Conservation (phyloP, 768 basidiomycete genomes). For the Amanita jacksonii region DNA sequence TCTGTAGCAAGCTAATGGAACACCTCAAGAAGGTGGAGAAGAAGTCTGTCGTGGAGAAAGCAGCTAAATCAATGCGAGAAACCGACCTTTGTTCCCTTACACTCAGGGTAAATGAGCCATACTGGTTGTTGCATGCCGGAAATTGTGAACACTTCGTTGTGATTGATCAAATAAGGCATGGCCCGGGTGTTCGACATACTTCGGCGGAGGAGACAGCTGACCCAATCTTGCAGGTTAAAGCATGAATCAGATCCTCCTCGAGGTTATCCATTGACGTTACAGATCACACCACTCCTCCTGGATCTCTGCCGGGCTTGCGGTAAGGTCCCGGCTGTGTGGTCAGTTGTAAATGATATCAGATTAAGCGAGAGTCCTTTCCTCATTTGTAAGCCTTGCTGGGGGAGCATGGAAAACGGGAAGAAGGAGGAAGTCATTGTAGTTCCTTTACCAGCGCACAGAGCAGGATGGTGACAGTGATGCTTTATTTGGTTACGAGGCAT, state of each 20-base stretch:
- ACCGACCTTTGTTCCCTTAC: slow-evolving; percentile 44
- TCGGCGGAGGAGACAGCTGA: slow-evolving; percentile 3
- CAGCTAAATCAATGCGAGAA: slow-evolving; percentile 33
- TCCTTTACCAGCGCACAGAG: slow-evolving; percentile 35
- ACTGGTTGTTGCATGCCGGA: slow-evolving; percentile 74
- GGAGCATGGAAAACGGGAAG: slow-evolving; percentile 47
- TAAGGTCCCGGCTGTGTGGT: slow-evolving; percentile 60
- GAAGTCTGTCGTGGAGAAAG: slow-evolving; percentile 23
- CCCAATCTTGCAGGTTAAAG: slow-evolving; percentile 33
- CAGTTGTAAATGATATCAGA: slow-evolving; percentile 61
- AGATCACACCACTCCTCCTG: slow-evolving; percentile 50
- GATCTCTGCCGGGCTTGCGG: slow-evolving; percentile 61
- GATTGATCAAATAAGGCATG: slow-evolving; percentile 63
- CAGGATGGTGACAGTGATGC: slow-evolving; percentile 2
- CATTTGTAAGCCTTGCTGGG: slow-evolving; percentile 69
- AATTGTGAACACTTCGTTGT: slow-evolving; percentile 77
- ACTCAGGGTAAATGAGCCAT: slow-evolving; percentile 63
- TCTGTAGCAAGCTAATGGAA: slow-evolving; percentile 35
- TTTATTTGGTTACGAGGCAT: slow-evolving; percentile 17
- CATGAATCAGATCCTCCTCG: slow-evolving; percentile 45
- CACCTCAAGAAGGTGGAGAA: slow-evolving; percentile 27
- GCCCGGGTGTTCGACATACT: not conserved
- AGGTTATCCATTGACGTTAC: slow-evolving; percentile 61
- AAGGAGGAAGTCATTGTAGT: slow-evolving; percentile 39
- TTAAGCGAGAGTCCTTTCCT: slow-evolving; percentile 73